phyloP scores from a whole-genome alignment of 1,284 basidiomycete genomes.

The Ganoderma sinense region DNA sequence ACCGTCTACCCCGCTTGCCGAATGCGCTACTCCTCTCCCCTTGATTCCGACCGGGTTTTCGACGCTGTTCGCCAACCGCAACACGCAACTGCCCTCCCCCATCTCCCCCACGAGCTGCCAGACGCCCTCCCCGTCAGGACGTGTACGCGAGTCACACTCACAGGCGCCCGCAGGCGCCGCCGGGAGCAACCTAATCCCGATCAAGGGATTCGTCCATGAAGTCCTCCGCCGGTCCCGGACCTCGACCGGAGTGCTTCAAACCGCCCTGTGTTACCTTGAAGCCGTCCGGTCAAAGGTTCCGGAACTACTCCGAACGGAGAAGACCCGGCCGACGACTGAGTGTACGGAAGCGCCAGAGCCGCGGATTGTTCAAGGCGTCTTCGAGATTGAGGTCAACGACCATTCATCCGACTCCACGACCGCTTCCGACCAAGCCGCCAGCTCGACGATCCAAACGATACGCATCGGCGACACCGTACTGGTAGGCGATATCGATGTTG shows the following conservation, averaged over 20 bases:
- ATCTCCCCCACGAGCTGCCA: conserved; percentile 48
- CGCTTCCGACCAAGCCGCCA: conserved; percentile 24
- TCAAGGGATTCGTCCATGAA: conserved; percentile 79
- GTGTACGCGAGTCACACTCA: conserved; percentile 28
- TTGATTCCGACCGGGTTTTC: conserved; percentile 31
- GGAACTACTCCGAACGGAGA: conserved; percentile 61
- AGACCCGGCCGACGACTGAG: conserved; percentile 36
- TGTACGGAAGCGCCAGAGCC: conserved; percentile 53
- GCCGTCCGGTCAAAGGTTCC: conserved; percentile 73
- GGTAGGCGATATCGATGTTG: conserved; percentile 11
- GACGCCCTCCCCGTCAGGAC: conserved; percentile 38
- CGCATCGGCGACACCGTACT: conserved; percentile 22
- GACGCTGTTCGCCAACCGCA: conserved; percentile 37
- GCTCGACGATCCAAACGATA: conserved; percentile 22
- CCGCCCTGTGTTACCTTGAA: conserved; percentile 81
- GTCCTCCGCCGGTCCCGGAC: conserved; percentile 79
- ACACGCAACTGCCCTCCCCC: conserved; percentile 57
- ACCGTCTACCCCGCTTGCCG: conserved; percentile 30
- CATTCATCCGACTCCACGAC: neutral
- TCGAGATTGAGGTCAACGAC: neutral
- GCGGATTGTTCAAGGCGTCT: conserved; percentile 49
- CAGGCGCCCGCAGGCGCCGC: conserved; percentile 29
- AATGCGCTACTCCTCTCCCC: conserved; percentile 7
- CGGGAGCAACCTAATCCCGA: conserved; percentile 55
- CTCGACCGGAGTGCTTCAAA: conserved; percentile 77